Evolutionary conservation across 306 rosid genomes (phyloP).

Genomic region (Lablab purpureus): DNA sequence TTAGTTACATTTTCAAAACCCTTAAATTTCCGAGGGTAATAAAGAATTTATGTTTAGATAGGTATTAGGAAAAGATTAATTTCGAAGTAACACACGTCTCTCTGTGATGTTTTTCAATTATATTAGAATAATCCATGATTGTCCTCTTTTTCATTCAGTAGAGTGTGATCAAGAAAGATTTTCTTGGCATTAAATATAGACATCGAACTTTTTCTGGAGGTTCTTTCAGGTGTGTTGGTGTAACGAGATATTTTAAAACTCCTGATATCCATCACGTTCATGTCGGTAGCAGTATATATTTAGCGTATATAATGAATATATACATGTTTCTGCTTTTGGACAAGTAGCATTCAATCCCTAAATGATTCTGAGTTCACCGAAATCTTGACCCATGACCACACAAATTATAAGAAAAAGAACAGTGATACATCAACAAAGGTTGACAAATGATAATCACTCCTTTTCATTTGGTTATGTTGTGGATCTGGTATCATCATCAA

Average conservation of each 20-base stretch:
- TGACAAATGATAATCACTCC: slow-evolving; percentile 26
- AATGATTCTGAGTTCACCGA: slow-evolving; percentile 22
- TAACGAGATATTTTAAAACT: slow-evolving; percentile 20
- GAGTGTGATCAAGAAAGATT: neutral
- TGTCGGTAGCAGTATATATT: slow-evolving; percentile 17
- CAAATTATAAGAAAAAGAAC: slow-evolving; percentile 32
- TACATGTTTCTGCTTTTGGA: slow-evolving; percentile 17
- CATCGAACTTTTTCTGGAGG: neutral
- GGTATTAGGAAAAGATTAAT: neutral
- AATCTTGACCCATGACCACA: slow-evolving; percentile 35
- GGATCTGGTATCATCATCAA: neutral
- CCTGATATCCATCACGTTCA: neutral
- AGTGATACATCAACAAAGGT: slow-evolving; percentile 23
- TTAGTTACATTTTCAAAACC: neutral
- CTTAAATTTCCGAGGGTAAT: neutral
- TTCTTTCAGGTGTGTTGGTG: slow-evolving; percentile 16
- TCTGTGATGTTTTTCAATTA: slow-evolving; percentile 14
- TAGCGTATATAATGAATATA: neutral
- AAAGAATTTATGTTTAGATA: neutral
- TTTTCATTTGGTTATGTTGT: neutral
- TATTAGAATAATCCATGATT: neutral
- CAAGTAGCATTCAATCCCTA: slow-evolving; percentile 17
- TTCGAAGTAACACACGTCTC: neutral
- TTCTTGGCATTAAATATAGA: slow-evolving; percentile 25
- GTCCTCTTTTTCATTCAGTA: slow-evolving; percentile 25